Percentiles rank a stretch among this genome's conserved stretches.
Evolutionary conservation across 2,329 filamentous ascomycete species (phyloP).

Genomic region (Pestalotiopsis sp.): DNA sequence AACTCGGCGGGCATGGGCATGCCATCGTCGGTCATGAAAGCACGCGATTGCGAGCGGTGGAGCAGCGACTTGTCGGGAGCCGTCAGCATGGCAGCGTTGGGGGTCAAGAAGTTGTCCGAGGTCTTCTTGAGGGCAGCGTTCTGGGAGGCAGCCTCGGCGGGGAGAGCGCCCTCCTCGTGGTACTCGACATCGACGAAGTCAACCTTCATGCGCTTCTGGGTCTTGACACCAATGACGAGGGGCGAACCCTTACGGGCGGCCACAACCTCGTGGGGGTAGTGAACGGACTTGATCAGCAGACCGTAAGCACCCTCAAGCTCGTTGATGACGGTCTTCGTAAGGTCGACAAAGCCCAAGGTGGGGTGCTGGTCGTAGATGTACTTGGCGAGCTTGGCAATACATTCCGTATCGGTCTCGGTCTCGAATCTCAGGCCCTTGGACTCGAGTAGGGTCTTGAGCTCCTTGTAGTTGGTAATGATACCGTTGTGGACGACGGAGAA

Average conservation of each 20-base stretch:
- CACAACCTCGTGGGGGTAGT: constrained; percentile 97
- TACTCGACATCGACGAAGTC: constrained; percentile 99
- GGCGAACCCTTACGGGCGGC: constrained; percentile 98
- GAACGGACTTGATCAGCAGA: constrained; percentile 95
- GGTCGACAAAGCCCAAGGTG: constrained; percentile 90
- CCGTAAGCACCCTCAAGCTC: constrained; percentile 98
- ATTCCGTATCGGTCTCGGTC: constrained; percentile 99
- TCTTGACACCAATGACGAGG: constrained; percentile 94
- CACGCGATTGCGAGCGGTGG: constrained; percentile 96
- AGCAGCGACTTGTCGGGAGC: constrained; percentile 97
- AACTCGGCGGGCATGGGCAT: constrained; percentile 98
- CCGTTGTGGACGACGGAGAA: constrained; percentile 98
- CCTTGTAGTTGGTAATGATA: constrained; percentile 99
- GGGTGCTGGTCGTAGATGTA: constrained; percentile 96
- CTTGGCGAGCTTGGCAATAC: constrained; percentile 98
- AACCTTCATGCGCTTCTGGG: constrained; percentile 99
- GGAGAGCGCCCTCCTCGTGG: constrained; percentile 79
- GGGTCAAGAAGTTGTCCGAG: constrained; percentile 65
- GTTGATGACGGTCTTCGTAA: constrained; percentile 96
- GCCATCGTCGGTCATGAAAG: constrained; percentile 98
- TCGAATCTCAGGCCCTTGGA: constrained; percentile 98
- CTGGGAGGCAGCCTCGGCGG: constrained; percentile 92
- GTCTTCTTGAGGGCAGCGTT: constrained; percentile 96
- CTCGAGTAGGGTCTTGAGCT: constrained; percentile 89
- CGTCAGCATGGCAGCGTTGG: constrained; percentile 68